phyloP scores from a whole-genome alignment of 768 basidiomycete species.

The Suillus bovinus region DNA sequence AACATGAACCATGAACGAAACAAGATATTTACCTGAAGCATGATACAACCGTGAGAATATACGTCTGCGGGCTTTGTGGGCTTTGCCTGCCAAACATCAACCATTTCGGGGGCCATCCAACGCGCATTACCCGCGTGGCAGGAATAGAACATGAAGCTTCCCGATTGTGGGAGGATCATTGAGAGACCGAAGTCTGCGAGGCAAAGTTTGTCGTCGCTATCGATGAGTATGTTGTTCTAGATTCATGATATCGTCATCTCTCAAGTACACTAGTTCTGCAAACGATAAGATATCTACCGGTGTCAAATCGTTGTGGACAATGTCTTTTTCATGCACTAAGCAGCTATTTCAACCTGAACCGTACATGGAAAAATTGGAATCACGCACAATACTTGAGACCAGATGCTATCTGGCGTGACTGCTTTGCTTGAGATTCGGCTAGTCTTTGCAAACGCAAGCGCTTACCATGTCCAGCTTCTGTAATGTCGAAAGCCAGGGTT shows the following conservation, averaged over 20 bases:
- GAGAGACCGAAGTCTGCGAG: slow-evolving; percentile 38
- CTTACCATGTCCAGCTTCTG: slow-evolving; percentile 21
- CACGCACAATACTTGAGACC: slow-evolving; percentile 23
- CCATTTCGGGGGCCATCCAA: too few species aligned
- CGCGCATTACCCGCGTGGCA: slow-evolving; percentile 32
- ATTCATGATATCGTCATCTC: not conserved
- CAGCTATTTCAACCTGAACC: not conserved
- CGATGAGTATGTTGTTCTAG: slow-evolving; percentile 27
- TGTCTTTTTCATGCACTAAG: slow-evolving; percentile 21
- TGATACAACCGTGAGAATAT: slow-evolving; percentile 43
- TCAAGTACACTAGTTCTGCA: not conserved
- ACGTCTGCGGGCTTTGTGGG: slow-evolving; percentile 31
- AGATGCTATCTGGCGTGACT: slow-evolving; percentile 27
- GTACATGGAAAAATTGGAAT: not conserved
- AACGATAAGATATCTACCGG: slow-evolving; percentile 23
- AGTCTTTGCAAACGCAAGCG: not conserved
- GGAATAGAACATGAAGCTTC: slow-evolving; percentile 19
- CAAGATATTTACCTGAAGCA: slow-evolving; percentile 16
- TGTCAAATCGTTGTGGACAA: slow-evolving; percentile 43
- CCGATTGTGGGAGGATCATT: slow-evolving; percentile 11
- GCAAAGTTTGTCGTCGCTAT: too few species aligned
- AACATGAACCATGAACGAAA: slow-evolving; percentile 9
- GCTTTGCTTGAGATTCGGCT: not conserved
- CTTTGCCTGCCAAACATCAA: slow-evolving; percentile 29
- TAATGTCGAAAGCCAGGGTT: slow-evolving; percentile 8